phyloP scores from a whole-genome alignment of 345 rosid genomes.

The Camelina sativa region DNA sequence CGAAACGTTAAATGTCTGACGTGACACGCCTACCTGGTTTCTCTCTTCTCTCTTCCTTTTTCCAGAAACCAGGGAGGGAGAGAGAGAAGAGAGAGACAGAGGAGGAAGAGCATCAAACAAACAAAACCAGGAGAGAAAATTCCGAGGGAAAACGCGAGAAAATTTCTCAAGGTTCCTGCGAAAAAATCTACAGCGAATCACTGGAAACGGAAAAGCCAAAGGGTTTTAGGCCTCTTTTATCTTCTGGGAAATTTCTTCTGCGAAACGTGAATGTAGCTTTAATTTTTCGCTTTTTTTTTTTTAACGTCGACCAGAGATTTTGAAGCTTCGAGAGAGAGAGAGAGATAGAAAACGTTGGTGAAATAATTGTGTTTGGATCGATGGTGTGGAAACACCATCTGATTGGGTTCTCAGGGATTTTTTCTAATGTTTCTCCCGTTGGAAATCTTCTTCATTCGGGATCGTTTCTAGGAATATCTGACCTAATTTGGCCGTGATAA shows the following conservation, averaged over 20 bases:
- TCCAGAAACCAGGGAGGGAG: conserved; percentile 27
- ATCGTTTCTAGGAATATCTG: conserved; percentile 26
- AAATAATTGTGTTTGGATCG: conserved; percentile 24
- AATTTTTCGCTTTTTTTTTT: background rate
- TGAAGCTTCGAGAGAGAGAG: conserved; percentile 6
- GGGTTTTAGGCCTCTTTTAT: conserved; percentile 28
- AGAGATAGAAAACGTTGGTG: background rate
- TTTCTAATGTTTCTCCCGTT: conserved; percentile 31
- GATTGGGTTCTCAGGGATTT: conserved; percentile 22
- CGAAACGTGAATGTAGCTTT: conserved; percentile 29
- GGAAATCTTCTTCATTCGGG: conserved; percentile 32
- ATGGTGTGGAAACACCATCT: conserved; percentile 36
- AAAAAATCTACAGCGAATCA: conserved; percentile 6
- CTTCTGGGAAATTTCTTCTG: conserved; percentile 2
- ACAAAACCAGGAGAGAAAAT: conserved; percentile 33
- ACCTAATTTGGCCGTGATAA: conserved; percentile 32
- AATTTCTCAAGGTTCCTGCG: conserved; percentile 6
- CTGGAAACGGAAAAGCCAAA: background rate
- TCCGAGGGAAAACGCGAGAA: conserved; percentile 38
- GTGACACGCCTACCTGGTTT: conserved; percentile 49
- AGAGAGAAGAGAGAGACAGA: conserved; percentile 19
- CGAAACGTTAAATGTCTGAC: background rate
- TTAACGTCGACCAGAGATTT: conserved; percentile 27
- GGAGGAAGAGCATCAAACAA: conserved; percentile 27
- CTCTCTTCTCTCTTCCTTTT: conserved; percentile 33